phyloP scores from a whole-genome alignment of 768 basidiomycete genomes.

The Russula sp. region DNA sequence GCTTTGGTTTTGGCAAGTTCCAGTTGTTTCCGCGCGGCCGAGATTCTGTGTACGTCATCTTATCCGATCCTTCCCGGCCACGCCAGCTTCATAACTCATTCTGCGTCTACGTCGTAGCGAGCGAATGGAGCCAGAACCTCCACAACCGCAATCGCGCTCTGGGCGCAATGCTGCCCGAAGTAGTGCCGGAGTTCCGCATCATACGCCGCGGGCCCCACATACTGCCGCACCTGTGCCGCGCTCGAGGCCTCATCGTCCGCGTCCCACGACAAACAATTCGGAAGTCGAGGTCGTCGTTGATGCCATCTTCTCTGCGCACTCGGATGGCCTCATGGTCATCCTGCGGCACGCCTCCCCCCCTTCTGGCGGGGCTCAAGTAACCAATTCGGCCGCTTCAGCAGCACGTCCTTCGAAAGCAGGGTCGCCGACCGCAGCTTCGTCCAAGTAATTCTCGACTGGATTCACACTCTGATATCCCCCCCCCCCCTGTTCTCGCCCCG shows the following conservation, averaged over 20 bases:
- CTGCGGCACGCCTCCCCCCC: conserved; percentile 48
- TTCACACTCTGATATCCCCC: not conserved
- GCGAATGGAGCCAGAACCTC: conserved; percentile 22
- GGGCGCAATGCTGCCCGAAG: conserved; percentile 12
- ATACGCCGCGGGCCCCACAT: conserved; percentile 1
- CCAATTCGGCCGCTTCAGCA: not conserved
- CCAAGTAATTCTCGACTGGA: not conserved
- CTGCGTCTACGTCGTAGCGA: conserved; percentile 8
- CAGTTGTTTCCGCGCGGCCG: conserved; percentile 53
- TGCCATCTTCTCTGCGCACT: conserved; percentile 82
- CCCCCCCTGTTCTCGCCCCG: conserved; percentile 1
- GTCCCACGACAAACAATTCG: not conserved
- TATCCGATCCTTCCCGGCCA: not conserved
- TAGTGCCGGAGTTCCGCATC: not conserved
- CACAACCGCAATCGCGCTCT: conserved; percentile 10
- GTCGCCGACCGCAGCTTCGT: not conserved
- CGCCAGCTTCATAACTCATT: not conserved
- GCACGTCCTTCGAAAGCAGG: not conserved
- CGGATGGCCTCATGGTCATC: conserved; percentile 80
- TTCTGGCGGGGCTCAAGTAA: not conserved
- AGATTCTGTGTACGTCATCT: conserved; percentile 52
- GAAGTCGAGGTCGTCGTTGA: conserved; percentile 58
- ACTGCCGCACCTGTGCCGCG: conserved; percentile 2
- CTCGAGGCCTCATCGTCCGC: not conserved
- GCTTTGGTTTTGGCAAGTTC: conserved; percentile 80